phyloP scores from a whole-genome alignment of 768 basidiomycete genomes.

The Termitomyces sp. region DNA sequence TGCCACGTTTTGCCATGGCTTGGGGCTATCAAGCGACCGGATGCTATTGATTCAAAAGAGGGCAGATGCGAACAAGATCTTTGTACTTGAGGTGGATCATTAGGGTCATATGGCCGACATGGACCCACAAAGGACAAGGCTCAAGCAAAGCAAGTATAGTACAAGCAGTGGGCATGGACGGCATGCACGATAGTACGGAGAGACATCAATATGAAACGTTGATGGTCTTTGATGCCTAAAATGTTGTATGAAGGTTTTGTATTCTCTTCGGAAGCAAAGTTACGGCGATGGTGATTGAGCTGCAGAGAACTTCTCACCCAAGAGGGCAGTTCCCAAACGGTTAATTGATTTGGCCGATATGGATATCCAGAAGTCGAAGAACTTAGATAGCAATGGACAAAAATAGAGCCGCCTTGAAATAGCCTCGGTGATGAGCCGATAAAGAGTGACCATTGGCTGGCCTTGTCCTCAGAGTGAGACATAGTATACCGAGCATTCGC shows the following conservation, averaged over 20 bases:
- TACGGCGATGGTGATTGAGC: neutral
- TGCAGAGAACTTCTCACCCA: neutral
- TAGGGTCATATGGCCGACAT: neutral
- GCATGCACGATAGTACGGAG: neutral
- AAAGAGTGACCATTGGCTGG: too few species aligned
- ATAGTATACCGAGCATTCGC: too few species aligned
- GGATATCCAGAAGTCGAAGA: neutral
- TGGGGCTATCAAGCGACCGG: too few species aligned
- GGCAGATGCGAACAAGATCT: neutral
- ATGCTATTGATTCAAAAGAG: too few species aligned
- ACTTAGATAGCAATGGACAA: neutral
- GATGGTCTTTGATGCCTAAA: neutral
- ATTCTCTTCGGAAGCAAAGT: slow-evolving; percentile 6
- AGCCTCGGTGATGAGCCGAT: neutral
- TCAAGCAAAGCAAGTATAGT: neutral
- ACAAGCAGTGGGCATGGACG: slow-evolving; percentile 1
- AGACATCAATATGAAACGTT: slow-evolving; percentile 5
- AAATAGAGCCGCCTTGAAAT: neutral
- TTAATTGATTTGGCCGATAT: neutral
- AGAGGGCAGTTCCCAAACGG: neutral
- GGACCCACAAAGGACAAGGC: neutral
- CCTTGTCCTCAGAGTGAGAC: too few species aligned
- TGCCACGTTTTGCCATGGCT: neutral
- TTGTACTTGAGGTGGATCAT: neutral
- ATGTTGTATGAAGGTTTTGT: neutral